A percentile compares a stretch with the other conserved stretches of the same genome.
These are phyloP conservation scores for Penicillium odoratum DNA, from an alignment of 495 filamentous ascomycete genomes.

Conservation along the genomic window DNA sequence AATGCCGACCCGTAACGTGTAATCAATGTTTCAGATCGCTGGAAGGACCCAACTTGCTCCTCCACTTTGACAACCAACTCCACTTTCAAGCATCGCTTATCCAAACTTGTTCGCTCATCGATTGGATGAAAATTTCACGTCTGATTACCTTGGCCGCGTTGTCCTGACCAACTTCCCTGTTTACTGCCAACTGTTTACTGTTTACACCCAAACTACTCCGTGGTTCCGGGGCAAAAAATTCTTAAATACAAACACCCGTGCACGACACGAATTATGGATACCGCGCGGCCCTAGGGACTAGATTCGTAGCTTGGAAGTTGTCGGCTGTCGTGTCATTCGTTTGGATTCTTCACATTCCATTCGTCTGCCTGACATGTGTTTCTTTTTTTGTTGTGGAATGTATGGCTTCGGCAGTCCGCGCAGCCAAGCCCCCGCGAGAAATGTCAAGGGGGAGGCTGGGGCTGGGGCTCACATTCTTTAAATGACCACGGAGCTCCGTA, in stretches of 20 bases:
- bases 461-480: neutral
- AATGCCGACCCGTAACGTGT: constrained; percentile 1
- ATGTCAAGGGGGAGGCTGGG: constrained; percentile 8
- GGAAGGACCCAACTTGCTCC: constrained; percentile 14
- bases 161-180: constrained; percentile 1
- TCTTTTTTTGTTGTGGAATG: constrained; percentile 2
- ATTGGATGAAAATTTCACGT: constrained; percentile 2
- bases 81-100: constrained; percentile 6
- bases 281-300: constrained; percentile 7
- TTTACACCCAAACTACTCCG: neutral
- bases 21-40: constrained; percentile 29
- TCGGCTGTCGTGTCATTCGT: neutral
- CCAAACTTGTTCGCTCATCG: constrained; percentile 4
- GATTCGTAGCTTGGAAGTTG: neutral
- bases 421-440: neutral
- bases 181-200: too few species aligned
- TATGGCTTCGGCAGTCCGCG: constrained; percentile 2
- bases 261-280: constrained; percentile 10
- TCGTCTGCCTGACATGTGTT: neutral
- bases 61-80: constrained; percentile 19
- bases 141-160: neutral
- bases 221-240: neutral
- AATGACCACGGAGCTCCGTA: neutral
- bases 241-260: neutral
- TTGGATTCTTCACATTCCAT: constrained; percentile 7